Base-by-base conservation (phyloP, 441 rosid species). In the Brassica balearica region DNA sequence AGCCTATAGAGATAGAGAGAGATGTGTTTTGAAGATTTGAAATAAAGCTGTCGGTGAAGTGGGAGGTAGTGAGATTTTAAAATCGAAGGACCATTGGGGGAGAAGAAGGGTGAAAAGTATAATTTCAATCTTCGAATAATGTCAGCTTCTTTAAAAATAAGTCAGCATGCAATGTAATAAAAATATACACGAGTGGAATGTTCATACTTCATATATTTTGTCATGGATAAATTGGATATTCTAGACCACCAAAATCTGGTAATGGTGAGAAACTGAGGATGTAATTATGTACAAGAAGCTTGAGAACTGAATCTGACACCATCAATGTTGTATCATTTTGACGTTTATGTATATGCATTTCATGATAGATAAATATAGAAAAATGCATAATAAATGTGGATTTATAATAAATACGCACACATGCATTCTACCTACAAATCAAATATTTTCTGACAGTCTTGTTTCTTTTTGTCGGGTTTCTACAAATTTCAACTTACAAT, bases 11-110 rank as follows among this genome's bases (percentile, higher is more conserved):
- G 53, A 41, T 14, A 60, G 77, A 46, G 53, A 48, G 55, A 64
- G 84, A 74, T 71, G 25, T 17, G 14, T 53, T 63, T 64, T 65
- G 81, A 78, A 85, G 84, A 76, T 88, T 87, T 85, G 88, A 86
- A 86, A 85, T 84, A 84, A 86, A 86, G 87, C 86, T 81, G 63
- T 9, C 25, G 86, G 65, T 68, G 64, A 69, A 63, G 25, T 59
- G 58, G 71, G 76, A 66, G 46, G n/a, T 70, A 41, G 53, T 53
- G 56, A 76, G 38, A 65, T 51, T 71, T 36, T 43, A 73, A 74
- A 69, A 32, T 48, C 46, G 56, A 80, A 63, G 77, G 82, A 72
- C 84, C 82, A 82, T 59, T 11, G n/a, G 59, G 1, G 3, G 5
- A 23, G 15, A 73, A 79, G 82, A 83, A 61, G 53, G 53, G 53